Evolutionary conservation across 192 early-diverging fungal species (phyloP), one percentile per base, ranked within the genome.

Genomic region (Entrophospora sp.): DNA sequence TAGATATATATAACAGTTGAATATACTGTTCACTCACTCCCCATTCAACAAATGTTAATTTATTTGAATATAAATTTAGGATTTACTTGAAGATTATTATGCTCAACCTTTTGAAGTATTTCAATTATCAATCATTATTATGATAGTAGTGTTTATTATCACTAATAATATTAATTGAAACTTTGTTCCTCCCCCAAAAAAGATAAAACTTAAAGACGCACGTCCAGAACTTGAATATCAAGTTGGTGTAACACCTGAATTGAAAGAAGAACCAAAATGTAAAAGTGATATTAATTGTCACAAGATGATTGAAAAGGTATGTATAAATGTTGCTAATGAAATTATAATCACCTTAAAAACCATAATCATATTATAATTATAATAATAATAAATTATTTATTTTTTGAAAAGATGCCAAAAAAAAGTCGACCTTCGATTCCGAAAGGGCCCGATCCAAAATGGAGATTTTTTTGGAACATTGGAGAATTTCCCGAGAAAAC

Each of bases 51-150:
- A n/a, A n/a, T n/a, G n/a, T n/a, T n/a, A n/a, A n/a, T n/a, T n/a
- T n/a, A n/a, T n/a, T n/a, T n/a, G n/a, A n/a, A n/a, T 36, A 9
- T 53, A 14, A 27, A 16, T 55, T 12, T 63, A 76, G 75, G 81
- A 89, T 75, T 74, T 82, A 64, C 72, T 89, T 69, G 87, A 89
- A 68, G 85, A 82, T 65, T 89, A 89, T 71, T 89, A 83, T 69
- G 72, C 68, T 43, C 87, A 89, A 71, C 73, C 77, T 7, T 58
- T 62, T 30, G 83, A 85, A 37, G 75, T 66, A 27, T 18, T 22
- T 27, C 16, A 25, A 43, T 5, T 31, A 16, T 24, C n/a, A 31
- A 62, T 14, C 42, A 34, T 62, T 5, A 22, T 58, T 16, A 10
- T 13, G 5, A 28, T 16, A 58, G 18, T 13, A 4, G 8, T 22